These are phyloP conservation scores for Salicornia ramosissima DNA, from an alignment of 148 eudicot genomes.

Conservation along the genomic window DNA sequence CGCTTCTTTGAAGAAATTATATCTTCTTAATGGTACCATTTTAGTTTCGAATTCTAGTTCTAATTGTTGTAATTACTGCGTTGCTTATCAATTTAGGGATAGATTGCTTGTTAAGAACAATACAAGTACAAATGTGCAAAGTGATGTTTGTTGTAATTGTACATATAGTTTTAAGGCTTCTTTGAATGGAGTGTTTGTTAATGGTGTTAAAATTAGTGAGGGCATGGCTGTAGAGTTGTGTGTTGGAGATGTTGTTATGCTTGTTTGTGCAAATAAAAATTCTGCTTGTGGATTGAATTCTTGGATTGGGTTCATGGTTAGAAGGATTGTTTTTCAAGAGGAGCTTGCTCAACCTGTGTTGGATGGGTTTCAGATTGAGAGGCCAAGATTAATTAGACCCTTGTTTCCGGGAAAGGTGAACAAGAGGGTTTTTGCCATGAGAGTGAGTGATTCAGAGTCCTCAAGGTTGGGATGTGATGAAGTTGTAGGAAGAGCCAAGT, in stretches of 20 bases:
- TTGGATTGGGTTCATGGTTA: conserved; percentile 60
- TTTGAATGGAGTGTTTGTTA: conserved; percentile 68
- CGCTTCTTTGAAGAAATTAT: conserved; percentile 41
- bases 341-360: conserved; percentile 33
- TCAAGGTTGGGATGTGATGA: conserved; percentile 24
- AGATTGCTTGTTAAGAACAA: conserved; percentile 19
- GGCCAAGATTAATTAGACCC: conserved; percentile 17
- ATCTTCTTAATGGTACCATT: conserved; percentile 52
- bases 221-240: conserved; percentile 45
- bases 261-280: conserved; percentile 41
- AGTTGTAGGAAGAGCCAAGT: conserved; percentile 37
- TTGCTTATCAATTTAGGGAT: conserved; percentile 31
- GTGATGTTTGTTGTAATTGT: conserved; percentile 8
- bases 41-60: conserved; percentile 21
- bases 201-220: conserved; percentile 51
- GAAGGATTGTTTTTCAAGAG: conserved; percentile 49
- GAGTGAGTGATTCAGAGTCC: conserved; percentile 22
- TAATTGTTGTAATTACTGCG: conserved; percentile 20
- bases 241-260: conserved; percentile 64
- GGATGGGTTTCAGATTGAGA: conserved; percentile 24
- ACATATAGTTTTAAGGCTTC: conserved; percentile 46
- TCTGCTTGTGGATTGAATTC: conserved; percentile 33
- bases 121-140: conserved; percentile 1
- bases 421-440: conserved; percentile 29
- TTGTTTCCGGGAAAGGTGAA: conserved; percentile 31